phyloP scores from a whole-genome alignment of 148 eudicot species.

The Vaccinium myrtillus region DNA sequence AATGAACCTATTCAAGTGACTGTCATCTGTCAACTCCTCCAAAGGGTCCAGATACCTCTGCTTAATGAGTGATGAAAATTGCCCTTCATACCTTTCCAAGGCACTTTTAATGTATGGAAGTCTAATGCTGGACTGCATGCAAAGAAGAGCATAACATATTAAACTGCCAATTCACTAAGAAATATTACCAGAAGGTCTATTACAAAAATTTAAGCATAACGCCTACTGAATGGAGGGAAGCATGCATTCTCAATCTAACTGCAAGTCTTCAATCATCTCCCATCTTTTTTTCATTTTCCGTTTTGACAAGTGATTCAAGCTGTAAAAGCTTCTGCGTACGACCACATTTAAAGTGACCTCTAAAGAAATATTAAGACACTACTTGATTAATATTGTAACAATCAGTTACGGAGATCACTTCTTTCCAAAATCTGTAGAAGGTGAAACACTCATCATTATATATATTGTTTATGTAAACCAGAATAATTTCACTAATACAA shows the following conservation, averaged over 20 bases:
- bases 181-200: background rate
- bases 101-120: slow-evolving; percentile 80
- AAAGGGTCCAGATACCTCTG: slow-evolving; percentile 69
- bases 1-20: slow-evolving; percentile 79
- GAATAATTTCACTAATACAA: background rate
- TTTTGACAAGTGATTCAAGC: background rate
- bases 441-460: background rate
- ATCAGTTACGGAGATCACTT: background rate
- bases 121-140: slow-evolving; percentile 85
- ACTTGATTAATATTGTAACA: background rate
- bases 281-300: background rate
- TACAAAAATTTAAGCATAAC: background rate
- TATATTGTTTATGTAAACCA: background rate
- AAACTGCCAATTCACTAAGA: background rate
- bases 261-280: slow-evolving; percentile 4
- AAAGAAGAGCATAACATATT: slow-evolving; percentile 7
- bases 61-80: slow-evolving; percentile 62
- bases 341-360: background rate
- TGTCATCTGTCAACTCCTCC: slow-evolving; percentile 64
- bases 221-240: background rate
- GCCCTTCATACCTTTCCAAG: slow-evolving; percentile 69
- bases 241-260: slow-evolving; percentile 3
- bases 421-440: background rate
- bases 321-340: background rate
- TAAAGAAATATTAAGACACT: no score